Evolutionary conservation across 768 basidiomycete species (phyloP).

Genomic region (Phanerochaete sordida): DNA sequence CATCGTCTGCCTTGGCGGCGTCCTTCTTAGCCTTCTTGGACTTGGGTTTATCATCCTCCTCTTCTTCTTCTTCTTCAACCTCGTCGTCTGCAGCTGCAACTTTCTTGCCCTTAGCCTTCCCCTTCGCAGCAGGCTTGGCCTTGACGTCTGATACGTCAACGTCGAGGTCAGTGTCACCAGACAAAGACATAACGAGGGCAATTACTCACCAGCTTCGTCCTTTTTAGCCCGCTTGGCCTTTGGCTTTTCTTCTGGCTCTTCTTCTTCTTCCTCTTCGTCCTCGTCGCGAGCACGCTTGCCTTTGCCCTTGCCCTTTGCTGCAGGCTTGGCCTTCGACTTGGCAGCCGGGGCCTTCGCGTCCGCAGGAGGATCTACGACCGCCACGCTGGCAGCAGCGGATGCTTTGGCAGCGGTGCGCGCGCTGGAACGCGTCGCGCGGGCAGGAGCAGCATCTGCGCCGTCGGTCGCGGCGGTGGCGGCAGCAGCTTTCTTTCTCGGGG

Average conservation of each 20-base stretch:
- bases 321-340: conserved; percentile 19
- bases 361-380: conserved; percentile 18
- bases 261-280: conserved; percentile 14
- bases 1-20: conserved; percentile 17
- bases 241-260: conserved; percentile 11
- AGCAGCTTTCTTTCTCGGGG: conserved; percentile 43
- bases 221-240: conserved; percentile 21
- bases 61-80: conserved; percentile 14
- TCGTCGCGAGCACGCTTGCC: conserved; percentile 17
- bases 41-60: conserved; percentile 21
- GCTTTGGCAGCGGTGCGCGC: conserved; percentile 28
- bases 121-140: conserved; percentile 18
- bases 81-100: conserved; percentile 15
- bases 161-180: too few species aligned
- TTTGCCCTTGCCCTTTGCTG: conserved; percentile 16
- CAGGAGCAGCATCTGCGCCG: conserved; percentile 25
- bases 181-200: too few species aligned
- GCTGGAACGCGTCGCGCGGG: conserved; percentile 30
- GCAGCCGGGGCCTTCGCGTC: conserved; percentile 16
- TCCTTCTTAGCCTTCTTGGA: conserved; percentile 12
- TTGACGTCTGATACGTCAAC: too few species aligned
- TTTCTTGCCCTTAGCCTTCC: conserved; percentile 14
- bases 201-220: too few species aligned
- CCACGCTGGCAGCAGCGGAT: conserved; percentile 15
- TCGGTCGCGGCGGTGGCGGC: conserved; percentile 25